These are phyloP conservation scores for Podospora anserina DNA, from an alignment of 495 filamentous ascomycete species.

Conservation along the genomic window DNA sequence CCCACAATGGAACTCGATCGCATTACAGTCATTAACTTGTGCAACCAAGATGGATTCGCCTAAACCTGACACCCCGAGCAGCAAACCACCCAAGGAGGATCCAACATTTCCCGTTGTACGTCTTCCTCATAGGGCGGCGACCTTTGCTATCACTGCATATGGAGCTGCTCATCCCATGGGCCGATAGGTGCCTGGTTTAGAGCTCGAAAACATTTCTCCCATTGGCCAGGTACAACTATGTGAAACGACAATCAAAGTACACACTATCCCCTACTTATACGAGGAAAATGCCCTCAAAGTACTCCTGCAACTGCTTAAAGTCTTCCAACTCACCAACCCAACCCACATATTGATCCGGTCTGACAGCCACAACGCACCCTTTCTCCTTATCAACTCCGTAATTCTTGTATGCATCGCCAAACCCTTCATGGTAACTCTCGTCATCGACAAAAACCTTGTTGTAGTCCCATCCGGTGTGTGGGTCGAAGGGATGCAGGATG, in stretches of 20 bases:
- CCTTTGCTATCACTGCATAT: background rate
- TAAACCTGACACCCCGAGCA: background rate
- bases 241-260: background rate
- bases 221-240: background rate
- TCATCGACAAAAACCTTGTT: conserved; percentile 65
- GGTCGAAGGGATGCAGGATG: conserved; percentile 55
- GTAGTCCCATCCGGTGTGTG: conserved; percentile 62
- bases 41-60: background rate
- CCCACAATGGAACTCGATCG: background rate
- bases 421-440: conserved; percentile 54
- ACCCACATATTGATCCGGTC: conserved; percentile 65
- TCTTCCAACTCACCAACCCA: conserved; percentile 56
- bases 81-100: background rate
- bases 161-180: background rate
- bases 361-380: conserved; percentile 56
- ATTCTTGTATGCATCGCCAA: conserved; percentile 60
- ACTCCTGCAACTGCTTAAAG: conserved; percentile 40
- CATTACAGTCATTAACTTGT: background rate
- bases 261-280: conserved; percentile 6
- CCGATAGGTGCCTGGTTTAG: background rate
- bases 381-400: conserved; percentile 58
- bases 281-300: conserved; percentile 37
- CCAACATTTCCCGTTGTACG: background rate
- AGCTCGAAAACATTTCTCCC: background rate
- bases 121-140: background rate